Conservation (phyloP, 176 grass and related monocot species). For the Musa acuminata region DNA sequence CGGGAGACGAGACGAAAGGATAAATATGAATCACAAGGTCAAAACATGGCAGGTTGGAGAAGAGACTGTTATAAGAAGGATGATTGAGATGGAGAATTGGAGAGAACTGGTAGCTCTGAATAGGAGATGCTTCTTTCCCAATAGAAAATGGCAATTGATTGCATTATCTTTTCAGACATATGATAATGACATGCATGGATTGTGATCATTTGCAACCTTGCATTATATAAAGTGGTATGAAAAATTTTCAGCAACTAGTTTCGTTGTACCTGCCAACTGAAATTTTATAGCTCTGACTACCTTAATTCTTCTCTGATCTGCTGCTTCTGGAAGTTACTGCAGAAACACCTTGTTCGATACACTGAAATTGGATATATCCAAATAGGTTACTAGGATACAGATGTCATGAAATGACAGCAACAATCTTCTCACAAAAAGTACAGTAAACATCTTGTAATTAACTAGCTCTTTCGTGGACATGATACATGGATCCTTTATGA, state of each 20-base stretch:
- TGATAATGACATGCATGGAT: not conserved
- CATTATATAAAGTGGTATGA: not conserved
- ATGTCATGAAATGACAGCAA: not conserved
- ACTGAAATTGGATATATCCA: slow-evolving; percentile 26
- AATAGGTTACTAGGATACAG: slow-evolving; percentile 14
- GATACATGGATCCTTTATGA: too few relatives aligned
- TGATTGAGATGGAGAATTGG: too few relatives aligned
- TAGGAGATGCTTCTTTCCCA: too few relatives aligned
- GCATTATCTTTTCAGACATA: too few relatives aligned
- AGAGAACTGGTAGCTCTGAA: too few relatives aligned
- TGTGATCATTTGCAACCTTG: not conserved
- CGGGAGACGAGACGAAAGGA: too few relatives aligned
- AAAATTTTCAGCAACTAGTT: not conserved
- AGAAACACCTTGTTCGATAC: slow-evolving; percentile 53
- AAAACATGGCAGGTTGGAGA: too few relatives aligned
- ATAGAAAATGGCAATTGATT: too few relatives aligned
- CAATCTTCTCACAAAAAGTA: not conserved
- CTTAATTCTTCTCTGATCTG: slow-evolving; percentile 17
- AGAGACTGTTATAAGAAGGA: too few relatives aligned
- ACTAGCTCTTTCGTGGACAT: not conserved
- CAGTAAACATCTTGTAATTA: not conserved
- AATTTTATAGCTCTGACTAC: not conserved
- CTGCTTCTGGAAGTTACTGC: slow-evolving; percentile 38
- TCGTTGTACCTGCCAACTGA: not conserved
- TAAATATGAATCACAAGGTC: too few relatives aligned